Conservation (phyloP, 2,329 filamentous ascomycete species). For the Ophiostoma sp. region DNA sequence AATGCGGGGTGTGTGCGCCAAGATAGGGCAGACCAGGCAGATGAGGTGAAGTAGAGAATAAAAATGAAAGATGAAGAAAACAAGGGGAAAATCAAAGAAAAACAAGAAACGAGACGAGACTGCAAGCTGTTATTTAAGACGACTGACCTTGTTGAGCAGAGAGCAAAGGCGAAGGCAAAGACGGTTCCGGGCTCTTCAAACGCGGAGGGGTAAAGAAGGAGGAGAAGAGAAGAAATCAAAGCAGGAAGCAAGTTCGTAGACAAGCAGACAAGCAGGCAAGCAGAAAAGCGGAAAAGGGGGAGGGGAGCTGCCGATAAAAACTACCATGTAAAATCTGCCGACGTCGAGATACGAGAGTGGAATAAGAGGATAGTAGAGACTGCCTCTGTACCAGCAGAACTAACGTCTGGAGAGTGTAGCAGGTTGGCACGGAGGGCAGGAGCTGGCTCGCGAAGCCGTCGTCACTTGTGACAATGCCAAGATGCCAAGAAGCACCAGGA, state of each 20-base stretch:
- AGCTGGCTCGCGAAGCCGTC: slow-evolving; percentile 1
- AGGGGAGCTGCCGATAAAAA: not conserved
- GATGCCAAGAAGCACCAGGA: slow-evolving; percentile 25
- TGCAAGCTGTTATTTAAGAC: not conserved
- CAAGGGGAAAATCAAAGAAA: not conserved
- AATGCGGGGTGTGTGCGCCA: slow-evolving; percentile 1
- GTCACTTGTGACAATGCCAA: slow-evolving; percentile 25
- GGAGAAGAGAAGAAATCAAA: not conserved
- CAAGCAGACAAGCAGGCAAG: not conserved
- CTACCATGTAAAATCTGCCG: not conserved
- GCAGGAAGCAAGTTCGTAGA: not conserved
- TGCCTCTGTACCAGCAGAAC: not conserved
- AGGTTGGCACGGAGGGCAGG: not conserved
- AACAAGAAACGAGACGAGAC: not conserved
- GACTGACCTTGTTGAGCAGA: slow-evolving; percentile 3
- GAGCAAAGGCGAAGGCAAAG: not conserved
- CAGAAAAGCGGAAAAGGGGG: not conserved
- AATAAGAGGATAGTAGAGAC: not conserved
- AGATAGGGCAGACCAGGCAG: not conserved
- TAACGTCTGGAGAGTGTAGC: not conserved
- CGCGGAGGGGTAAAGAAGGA: slow-evolving; percentile 8
- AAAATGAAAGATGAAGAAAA: slow-evolving; percentile 3
- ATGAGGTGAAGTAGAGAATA: not conserved
- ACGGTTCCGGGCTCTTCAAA: slow-evolving; percentile 5
- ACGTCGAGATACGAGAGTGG: slow-evolving; percentile 7